Evolutionary conservation across 1,139 yeast genomes (phyloP), one percentile per base, ranked within the genome.

Genomic region (Torulaspora pretoriensis): DNA sequence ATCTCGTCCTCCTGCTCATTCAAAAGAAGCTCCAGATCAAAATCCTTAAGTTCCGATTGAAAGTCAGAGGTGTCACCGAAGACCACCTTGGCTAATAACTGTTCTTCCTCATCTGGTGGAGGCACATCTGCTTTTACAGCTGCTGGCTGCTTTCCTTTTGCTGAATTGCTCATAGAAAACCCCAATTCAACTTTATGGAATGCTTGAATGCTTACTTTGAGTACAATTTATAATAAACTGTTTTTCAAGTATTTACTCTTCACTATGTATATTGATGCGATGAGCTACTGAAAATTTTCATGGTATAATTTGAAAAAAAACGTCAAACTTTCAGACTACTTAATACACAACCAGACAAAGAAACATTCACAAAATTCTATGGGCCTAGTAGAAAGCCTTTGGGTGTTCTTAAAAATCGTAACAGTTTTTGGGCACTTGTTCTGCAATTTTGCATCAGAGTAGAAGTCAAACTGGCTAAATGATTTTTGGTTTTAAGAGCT

Each of bases 61-160:
- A 90, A 89, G 24, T 92, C 94, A 35, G 81, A 81, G 2, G 74
- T 60, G 63, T 92, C 97, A 16, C 98, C 97, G 67, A 94, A 92
- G 4, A 94, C 96, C 14, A 87, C 72, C 63, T 79, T 85, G 53
- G 90, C 96, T 40, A 92, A 74, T 46, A 71, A 75, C 35, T 83
- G 54, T 64, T 90, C 97, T 60, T 88, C 96, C 42, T 77, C 83
- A 62, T 86, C 95, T 55, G 92, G 89, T 29, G 84, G 83, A 16
- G 86, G 83, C 8, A 61, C 41, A 12, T 46, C 40, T 33, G 52
- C 45, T 14, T 50, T 47, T 14, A 45, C 38, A 8, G 45, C 37
- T 22, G 46, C 42, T 12, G 32, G 42, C 34, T 47, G 35, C 28
- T 27, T 27, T 10, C 7, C 16, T 12, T 27, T 33, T 29, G 24